Evolutionary conservation across 768 basidiomycete genomes (phyloP), one percentile per base, ranked within the genome.

Genomic region (Dendrothele bispora): DNA sequence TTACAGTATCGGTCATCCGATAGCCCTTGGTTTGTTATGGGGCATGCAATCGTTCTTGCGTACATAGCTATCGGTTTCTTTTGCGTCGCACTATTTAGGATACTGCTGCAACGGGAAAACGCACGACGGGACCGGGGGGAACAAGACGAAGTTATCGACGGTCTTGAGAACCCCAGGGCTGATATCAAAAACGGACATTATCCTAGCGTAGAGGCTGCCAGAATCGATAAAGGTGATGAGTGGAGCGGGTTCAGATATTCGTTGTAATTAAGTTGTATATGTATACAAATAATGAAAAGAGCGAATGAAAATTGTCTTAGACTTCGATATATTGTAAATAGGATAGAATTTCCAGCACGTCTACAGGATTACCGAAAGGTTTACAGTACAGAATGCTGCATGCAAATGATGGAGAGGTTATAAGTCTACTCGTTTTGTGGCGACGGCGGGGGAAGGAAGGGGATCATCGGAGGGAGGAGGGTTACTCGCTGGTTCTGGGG

Each of bases 171-270:
- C 52, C 68, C 69, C 50, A 49, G 51, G 15, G 78, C 71, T 3
- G 55, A 75, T 43, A 73, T 72, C 43, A 67, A 65, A 37, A 86
- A 86, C 55, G 84, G 84, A 3, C 66, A 55, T 24, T 83, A 71
- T 52, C 63, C 67, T 43, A 80, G 67, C 49, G 65, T 79, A n/a
- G 73, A 80, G 43, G 80, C 75, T 18, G 86, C 85, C 15, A 75
- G 74, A 52, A 68, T 62, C 20, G 76, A 77, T 35, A 87, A 84
- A 56, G 86, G 86, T 3, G 87, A 88, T 55, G 62, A 72, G 43
- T 88, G 85, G 86, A 88, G 85, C 57, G 84, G 86, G n/a, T 88
- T 86, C 62, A 73, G 81, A 50, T 88, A 88, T 38, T 32, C 29
- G 6, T 15, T 47, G 29, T 44, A 50, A 22, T n/a, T 32, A 11